Evolutionary conservation across 1,284 basidiomycete species (phyloP), one percentile per base, ranked within the genome.

Genomic region (Blastosporella zonata): DNA sequence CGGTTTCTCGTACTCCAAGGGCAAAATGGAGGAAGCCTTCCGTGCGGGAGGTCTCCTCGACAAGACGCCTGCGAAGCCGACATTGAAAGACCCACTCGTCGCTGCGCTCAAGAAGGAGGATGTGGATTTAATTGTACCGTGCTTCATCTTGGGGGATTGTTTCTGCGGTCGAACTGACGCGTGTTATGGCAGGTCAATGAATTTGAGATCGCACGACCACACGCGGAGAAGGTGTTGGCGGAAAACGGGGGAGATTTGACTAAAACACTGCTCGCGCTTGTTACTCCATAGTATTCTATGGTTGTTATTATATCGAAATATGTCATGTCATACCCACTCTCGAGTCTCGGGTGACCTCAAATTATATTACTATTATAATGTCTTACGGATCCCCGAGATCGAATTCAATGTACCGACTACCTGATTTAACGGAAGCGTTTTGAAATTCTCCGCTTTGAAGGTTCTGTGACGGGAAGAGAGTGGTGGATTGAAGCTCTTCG

Each of bases 1-100:
- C 61, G 83, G 84, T 3, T 76, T 77, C 41, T 73, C 82, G 6
- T 87, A 84, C 59, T 79, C 78, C 25, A 87, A 85, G 62, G 70
- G 71, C 45, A 81, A 79, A 62, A 70, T 87, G 65, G 82, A 84
- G 54, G 81, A 82, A 46, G 81, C 79, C 6, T 79, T 79, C 58
- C 70, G 73, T n/a, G 49, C 70, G 3, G 74, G 73, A 21, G 78
- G 79, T 0, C 61, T 84, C 42, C 69, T 85, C 31, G 79, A 82
- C 38, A 81, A 77, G 52, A 64, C 75, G 1, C 70, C 75, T 17
- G 55, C 69, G 3, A 82, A 80, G 54, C 52, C 69, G 6, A 40
- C 60, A 1, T n/a, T n/a, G n/a, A 65, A 69, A 38, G 68, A 71
- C 29, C 70, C 75, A 35, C 63, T 71, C 0, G 46, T 60, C 1